Conservation (phyloP, 345 rosid genomes). For the Psidium guajava region DNA sequence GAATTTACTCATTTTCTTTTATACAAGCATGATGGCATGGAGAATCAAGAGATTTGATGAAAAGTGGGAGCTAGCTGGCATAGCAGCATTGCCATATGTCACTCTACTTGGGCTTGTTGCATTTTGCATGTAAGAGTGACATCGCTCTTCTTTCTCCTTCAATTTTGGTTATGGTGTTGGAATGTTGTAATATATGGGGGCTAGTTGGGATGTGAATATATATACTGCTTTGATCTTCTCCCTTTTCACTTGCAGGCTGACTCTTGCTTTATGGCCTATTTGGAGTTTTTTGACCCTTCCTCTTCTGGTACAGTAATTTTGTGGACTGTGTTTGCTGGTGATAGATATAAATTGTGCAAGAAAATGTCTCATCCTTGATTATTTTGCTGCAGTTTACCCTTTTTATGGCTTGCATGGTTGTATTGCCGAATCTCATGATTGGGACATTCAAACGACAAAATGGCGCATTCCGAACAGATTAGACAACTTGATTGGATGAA, state of each 20-base stretch:
- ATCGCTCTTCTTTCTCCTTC: neutral
- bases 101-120: constrained; percentile 77
- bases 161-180: neutral
- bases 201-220: neutral
- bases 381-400: constrained; percentile 69
- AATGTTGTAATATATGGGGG: neutral
- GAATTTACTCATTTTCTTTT: constrained; percentile 59
- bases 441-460: constrained; percentile 55
- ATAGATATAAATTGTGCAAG: neutral
- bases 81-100: constrained; percentile 72
- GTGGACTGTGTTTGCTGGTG: neutral
- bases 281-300: constrained; percentile 96
- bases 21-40: constrained; percentile 71
- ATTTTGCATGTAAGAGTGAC: constrained; percentile 68
- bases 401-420: constrained; percentile 86
- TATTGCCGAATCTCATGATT: constrained; percentile 64
- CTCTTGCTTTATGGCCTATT: constrained; percentile 85
- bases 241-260: constrained; percentile 33
- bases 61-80: constrained; percentile 73
- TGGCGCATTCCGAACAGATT: constrained; percentile 68
- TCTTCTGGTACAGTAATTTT: constrained; percentile 51
- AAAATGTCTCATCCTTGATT: constrained; percentile 3
- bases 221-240: neutral
- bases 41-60: constrained; percentile 78
- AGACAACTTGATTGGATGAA: neutral